Percentiles rank a stretch among this genome's conserved stretches.
Evolutionary conservation across 2,329 filamentous ascomycete genomes (phyloP).

Genomic region (Orbilia quercus): DNA sequence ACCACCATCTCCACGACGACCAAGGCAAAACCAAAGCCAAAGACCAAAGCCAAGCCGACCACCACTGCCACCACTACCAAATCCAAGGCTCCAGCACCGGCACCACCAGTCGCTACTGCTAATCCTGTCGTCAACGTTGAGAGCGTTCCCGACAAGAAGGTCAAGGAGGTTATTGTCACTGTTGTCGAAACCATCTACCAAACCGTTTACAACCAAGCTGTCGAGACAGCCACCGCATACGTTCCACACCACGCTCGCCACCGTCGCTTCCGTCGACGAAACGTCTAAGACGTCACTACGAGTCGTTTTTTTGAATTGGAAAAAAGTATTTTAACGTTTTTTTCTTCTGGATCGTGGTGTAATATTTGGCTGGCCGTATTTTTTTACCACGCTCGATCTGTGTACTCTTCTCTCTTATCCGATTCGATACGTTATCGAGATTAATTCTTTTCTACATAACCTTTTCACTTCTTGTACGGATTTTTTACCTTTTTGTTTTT

Average conservation of each 20-base stretch:
- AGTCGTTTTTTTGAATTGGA: no score
- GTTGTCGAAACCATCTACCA: conserved; percentile 45
- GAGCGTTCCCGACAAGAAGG: conserved; percentile 38
- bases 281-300: conserved; percentile 11
- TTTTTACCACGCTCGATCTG: conserved; percentile 4
- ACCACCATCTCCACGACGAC: conserved; percentile 41
- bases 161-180: conserved; percentile 44
- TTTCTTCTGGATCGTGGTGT: conserved; percentile 25
- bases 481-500: conserved; percentile 26
- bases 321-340: no score
- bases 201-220: conserved; percentile 37
- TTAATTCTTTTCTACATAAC: conserved; percentile 4
- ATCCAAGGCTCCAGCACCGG: conserved; percentile 4
- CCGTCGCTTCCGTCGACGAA: conserved; percentile 41
- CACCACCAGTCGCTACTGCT: conserved; percentile 8
- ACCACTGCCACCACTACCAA: conserved; percentile 1
- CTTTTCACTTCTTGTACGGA: conserved; percentile 45
- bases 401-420: conserved; percentile 2
- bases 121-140: conserved; percentile 45
- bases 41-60: neutral
- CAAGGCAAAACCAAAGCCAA: conserved; percentile 17
- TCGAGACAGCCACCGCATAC: conserved; percentile 41
- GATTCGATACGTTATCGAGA: conserved; percentile 12
- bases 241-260: conserved; percentile 39
- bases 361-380: conserved; percentile 31